Evolutionary conservation across 345 rosid species (phyloP), one percentile per base, ranked within the genome.

Genomic region (Arabis hirsuta): DNA sequence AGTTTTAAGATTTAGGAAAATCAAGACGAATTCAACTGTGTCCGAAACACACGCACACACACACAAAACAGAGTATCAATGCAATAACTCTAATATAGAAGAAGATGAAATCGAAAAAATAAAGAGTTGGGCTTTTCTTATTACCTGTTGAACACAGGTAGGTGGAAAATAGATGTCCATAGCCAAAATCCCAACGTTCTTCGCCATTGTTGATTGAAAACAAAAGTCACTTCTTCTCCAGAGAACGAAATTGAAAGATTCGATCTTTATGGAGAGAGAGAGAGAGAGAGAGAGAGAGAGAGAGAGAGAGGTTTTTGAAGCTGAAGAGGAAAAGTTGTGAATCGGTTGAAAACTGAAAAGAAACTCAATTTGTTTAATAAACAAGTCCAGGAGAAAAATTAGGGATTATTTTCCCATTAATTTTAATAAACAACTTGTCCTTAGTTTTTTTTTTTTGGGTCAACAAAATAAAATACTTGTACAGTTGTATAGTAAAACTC

Each of bases 161-260:
- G 96, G 97, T 81, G 99, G 99, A 83, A 96, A 96, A 78, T 96
- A 96, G 79, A 96, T 90, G 50, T 96, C 98, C 84, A 92, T 66
- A 68, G 99, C 97, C 50, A 96, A 82, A 75, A 96, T 86, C 64
- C 99, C 99, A 31, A 96, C 99, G 86, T 96, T 92, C 90, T 87
- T 87, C 61, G 95, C 87, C 99, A 96, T 96, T 80, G 65, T 36
- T 1, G 2, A 31, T 54, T 38, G 53, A 7, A 5, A 45, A 52
- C 29, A 7, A 39, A 36, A 62, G 16, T 3, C 41, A 4, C 51
- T 58, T 34, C 9, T 26, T 36, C 34, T 22, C 2, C 34, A 22
- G 56, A 44, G 29, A 70, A 2, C 13, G 63, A 38, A 53, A 76
- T 19, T 3, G 47, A 62, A 69, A 63, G 52, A 3, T 48, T 64